A percentile compares a stretch with the other conserved stretches of the same genome.
Evolutionary conservation across 2,329 filamentous ascomycete species (phyloP).

Genomic region (Phaeomoniella chlamydospora): DNA sequence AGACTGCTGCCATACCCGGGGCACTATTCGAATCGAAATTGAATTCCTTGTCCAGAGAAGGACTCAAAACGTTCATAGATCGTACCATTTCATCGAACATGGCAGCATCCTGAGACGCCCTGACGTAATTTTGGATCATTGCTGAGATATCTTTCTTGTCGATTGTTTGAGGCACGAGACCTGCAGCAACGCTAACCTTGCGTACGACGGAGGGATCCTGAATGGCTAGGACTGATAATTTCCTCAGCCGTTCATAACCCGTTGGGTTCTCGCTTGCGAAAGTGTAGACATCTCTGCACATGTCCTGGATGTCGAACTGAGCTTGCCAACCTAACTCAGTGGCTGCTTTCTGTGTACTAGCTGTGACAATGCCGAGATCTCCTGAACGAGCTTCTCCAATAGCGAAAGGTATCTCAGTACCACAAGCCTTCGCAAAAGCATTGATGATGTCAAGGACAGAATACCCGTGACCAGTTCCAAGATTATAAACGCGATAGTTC

Average conservation of each 20-base stretch:
- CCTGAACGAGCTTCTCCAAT: constrained; percentile 23
- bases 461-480: constrained; percentile 31
- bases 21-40: not conserved
- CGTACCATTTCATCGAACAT: not conserved
- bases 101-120: not conserved
- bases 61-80: not conserved
- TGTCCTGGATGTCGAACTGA: constrained; percentile 10
- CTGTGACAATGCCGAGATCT: constrained; percentile 30
- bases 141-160: not conserved
- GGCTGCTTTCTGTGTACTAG: constrained; percentile 23
- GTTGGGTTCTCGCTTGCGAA: constrained; percentile 8
- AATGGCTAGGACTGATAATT: not conserved
- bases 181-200: constrained; percentile 1
- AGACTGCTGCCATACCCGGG: not conserved
- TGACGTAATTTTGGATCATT: not conserved
- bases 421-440: constrained; percentile 23
- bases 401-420: constrained; percentile 21
- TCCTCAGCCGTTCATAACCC: constrained; percentile 7
- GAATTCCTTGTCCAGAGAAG: not conserved
- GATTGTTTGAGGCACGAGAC: constrained; percentile 1
- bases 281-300: constrained; percentile 9
- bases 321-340: constrained; percentile 29
- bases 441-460: constrained; percentile 30
- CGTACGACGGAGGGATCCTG: not conserved
- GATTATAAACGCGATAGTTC: constrained; percentile 29